A percentile compares a stretch with the other conserved stretches of the same genome.
phyloP scores from a whole-genome alignment of 139 green algal species.

The Chlorokybus atmophyticus region DNA sequence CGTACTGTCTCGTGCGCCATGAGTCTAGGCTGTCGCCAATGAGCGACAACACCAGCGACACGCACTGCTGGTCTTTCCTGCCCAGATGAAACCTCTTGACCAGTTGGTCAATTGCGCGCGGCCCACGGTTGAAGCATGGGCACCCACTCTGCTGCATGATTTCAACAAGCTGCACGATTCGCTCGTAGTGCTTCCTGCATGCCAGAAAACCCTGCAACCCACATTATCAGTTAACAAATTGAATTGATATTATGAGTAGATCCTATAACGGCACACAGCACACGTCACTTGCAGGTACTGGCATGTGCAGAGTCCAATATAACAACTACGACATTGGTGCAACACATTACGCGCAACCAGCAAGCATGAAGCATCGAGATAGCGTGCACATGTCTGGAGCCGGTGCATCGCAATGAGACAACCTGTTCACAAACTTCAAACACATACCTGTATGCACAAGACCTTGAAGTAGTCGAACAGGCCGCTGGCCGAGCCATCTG shows the following conservation, averaged over 20 bases:
- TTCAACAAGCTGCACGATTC: slow-evolving; percentile 62
- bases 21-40: slow-evolving; percentile 82
- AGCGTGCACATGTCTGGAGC: no score
- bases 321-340: slow-evolving; percentile 5
- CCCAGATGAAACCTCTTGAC: slow-evolving; percentile 60
- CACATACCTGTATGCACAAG: no score
- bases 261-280: not conserved
- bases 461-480: slow-evolving; percentile 86
- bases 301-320: not conserved
- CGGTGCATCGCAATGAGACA: not conserved
- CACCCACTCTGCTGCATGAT: slow-evolving; percentile 78
- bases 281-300: not conserved
- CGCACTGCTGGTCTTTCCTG: slow-evolving; percentile 47
- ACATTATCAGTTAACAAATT: slow-evolving; percentile 3
- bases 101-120: slow-evolving; percentile 57
- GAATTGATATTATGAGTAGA: not conserved
- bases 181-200: slow-evolving; percentile 72
- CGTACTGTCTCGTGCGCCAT: slow-evolving; percentile 93
- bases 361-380: not conserved
- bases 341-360: not conserved
- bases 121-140: slow-evolving; percentile 84
- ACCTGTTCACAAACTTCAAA: slow-evolving; percentile 1
- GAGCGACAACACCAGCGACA: slow-evolving; percentile 72
- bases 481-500: slow-evolving; percentile 55
- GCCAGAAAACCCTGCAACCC: slow-evolving; percentile 91